These are phyloP conservation scores for Candida sphagnicola DNA, from an alignment of 805 yeast species.

Conservation along the genomic window DNA sequence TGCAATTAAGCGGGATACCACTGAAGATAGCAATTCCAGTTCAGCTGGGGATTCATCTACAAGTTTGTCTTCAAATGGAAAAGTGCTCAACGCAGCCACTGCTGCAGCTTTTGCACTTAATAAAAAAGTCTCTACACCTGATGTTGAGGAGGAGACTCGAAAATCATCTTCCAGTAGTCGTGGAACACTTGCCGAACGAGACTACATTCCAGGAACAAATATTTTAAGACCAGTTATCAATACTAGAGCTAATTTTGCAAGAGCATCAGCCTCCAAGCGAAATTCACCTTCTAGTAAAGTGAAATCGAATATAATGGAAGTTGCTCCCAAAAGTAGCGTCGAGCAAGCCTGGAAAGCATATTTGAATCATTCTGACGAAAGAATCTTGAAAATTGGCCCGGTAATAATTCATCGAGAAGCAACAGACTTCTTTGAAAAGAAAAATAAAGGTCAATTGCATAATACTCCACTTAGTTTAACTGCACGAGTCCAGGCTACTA, in stretches of 20 bases:
- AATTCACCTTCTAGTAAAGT: conserved; percentile 9
- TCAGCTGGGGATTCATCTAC: conserved; percentile 11
- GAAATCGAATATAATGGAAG: conserved; percentile 28
- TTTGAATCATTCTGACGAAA: conserved; percentile 53
- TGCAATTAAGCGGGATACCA: conserved; percentile 5
- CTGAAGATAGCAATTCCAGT: conserved; percentile 9
- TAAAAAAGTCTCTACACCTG: conserved; percentile 25
- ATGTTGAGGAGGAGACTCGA: conserved; percentile 17
- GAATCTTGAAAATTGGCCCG: conserved; percentile 56
- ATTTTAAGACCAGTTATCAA: conserved; percentile 50
- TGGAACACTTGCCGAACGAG: conserved; percentile 29
- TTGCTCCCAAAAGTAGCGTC: conserved; percentile 46
- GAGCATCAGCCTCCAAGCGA: conserved; percentile 7
- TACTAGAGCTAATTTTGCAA: conserved; percentile 24
- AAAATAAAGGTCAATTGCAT: conserved; percentile 50
- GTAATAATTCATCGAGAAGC: conserved; percentile 41
- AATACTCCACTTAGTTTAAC: conserved; percentile 53
- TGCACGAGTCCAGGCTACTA: conserved; percentile 18
- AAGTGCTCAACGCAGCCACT: conserved; percentile 28
- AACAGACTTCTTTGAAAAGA: conserved; percentile 53
- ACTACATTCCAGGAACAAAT: conserved; percentile 56
- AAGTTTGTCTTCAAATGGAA: conserved; percentile 6
- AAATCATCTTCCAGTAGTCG: conserved; percentile 8
- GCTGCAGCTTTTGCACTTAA: conserved; percentile 39
- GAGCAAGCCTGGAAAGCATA: conserved; percentile 59